Percentiles rank a stretch among this genome's conserved stretches.
These are phyloP conservation scores for Fusarium haematococcum DNA, from an alignment of 2,329 filamentous ascomycete species.

Conservation along the genomic window DNA sequence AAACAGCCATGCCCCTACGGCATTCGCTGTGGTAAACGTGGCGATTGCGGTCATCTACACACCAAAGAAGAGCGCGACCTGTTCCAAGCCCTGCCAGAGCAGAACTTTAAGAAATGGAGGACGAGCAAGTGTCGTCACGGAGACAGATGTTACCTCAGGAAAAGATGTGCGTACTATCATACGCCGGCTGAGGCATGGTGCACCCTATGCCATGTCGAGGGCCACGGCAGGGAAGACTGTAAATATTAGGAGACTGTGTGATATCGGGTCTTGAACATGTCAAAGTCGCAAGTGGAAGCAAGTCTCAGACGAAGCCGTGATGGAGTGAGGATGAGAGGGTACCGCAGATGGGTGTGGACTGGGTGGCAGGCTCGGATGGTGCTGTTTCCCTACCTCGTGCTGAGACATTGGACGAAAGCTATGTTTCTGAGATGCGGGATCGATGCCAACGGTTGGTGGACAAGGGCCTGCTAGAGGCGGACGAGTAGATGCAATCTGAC, in stretches of 20 bases:
- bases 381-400: neutral
- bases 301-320: no score
- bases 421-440: neutral
- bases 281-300: no score
- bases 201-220: neutral
- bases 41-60: neutral
- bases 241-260: neutral
- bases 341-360: no score
- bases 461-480: neutral
- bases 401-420: neutral
- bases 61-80: neutral
- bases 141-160: neutral
- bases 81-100: neutral
- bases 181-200: neutral
- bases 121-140: neutral
- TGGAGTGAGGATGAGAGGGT: no score
- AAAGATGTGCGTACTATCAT: neutral
- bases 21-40: neutral
- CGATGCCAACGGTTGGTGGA: neutral
- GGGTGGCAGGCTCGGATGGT: neutral
- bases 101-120: neutral
- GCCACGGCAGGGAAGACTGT: neutral
- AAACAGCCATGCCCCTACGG: neutral
- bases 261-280: no score
- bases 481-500: neutral